Conservation (phyloP, 768 basidiomycete species). For the Cubamyces lactineus region DNA sequence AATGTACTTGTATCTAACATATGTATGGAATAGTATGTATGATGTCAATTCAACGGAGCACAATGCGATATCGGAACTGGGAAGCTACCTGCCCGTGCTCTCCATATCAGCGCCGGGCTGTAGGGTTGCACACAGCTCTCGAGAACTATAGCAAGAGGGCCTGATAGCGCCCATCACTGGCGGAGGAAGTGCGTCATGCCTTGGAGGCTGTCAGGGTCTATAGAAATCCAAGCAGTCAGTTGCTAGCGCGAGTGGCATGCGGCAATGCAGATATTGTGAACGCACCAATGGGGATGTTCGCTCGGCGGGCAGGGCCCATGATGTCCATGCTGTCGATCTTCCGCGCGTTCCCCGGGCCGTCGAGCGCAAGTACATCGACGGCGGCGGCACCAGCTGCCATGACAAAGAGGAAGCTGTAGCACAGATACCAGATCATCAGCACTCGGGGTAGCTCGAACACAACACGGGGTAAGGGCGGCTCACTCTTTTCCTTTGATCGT, state of each 20-base stretch:
- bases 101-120: too few relatives aligned
- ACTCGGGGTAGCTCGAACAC: too few relatives aligned
- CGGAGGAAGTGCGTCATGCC: slow-evolving; percentile 5
- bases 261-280: background rate
- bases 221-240: background rate
- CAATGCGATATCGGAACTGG: too few relatives aligned
- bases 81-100: too few relatives aligned
- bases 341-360: slow-evolving; percentile 41
- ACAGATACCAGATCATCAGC: too few relatives aligned
- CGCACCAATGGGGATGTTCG: slow-evolving; percentile 40
- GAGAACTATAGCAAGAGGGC: background rate
- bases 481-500: slow-evolving; percentile 37
- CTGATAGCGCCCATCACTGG: background rate
- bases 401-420: slow-evolving; percentile 44
- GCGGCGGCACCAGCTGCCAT: slow-evolving; percentile 42
- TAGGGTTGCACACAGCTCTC: too few relatives aligned
- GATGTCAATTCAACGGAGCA: too few relatives aligned
- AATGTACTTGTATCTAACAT: too few relatives aligned
- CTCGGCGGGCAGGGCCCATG: slow-evolving; percentile 34
- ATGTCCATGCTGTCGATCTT: slow-evolving; percentile 39
- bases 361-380: slow-evolving; percentile 43
- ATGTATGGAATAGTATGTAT: too few relatives aligned
- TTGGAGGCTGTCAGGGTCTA: background rate
- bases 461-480: background rate
- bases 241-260: background rate